phyloP scores from a whole-genome alignment of 2,329 filamentous ascomycete genomes.

The Fusarium torulosum region DNA sequence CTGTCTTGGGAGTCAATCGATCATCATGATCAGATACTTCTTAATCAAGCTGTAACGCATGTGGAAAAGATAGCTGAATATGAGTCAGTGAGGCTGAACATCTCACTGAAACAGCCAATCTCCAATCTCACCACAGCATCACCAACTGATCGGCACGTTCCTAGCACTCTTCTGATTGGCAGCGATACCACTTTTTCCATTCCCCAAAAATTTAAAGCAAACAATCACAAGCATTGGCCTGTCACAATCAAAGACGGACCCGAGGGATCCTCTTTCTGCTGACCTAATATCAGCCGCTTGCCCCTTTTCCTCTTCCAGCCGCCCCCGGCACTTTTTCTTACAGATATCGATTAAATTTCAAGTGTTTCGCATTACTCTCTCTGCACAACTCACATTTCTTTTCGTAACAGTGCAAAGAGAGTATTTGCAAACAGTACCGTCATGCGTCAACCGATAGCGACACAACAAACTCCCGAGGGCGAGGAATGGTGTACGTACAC shows the following conservation, averaged over 20 bases:
- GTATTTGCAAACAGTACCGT: slow-evolving; percentile 4
- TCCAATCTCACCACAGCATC: not conserved
- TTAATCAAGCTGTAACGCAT: not conserved
- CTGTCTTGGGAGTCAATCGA: not conserved
- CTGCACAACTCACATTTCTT: not conserved
- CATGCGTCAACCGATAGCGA: slow-evolving; percentile 27
- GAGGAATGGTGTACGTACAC: slow-evolving; percentile 39
- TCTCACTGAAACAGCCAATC: not conserved
- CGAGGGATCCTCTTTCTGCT: not conserved
- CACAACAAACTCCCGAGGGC: not conserved
- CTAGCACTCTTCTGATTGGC: slow-evolving; percentile 5
- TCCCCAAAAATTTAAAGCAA: slow-evolving; percentile 1
- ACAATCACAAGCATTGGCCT: not conserved
- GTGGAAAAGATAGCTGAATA: not conserved
- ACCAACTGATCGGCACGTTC: not conserved
- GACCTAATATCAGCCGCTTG: slow-evolving; percentile 28
- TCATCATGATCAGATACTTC: not conserved
- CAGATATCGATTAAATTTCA: slow-evolving; percentile 17
- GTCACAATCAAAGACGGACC: not conserved
- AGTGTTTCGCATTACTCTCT: slow-evolving; percentile 4
- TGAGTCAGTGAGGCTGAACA: not conserved
- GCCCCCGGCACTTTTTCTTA: not conserved
- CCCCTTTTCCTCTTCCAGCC: slow-evolving; percentile 40
- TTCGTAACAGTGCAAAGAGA: slow-evolving; percentile 5
- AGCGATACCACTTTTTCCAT: not conserved